These are phyloP conservation scores for Heliamphora exappendiculata DNA, from an alignment of 148 eudicot genomes.

Conservation along the genomic window DNA sequence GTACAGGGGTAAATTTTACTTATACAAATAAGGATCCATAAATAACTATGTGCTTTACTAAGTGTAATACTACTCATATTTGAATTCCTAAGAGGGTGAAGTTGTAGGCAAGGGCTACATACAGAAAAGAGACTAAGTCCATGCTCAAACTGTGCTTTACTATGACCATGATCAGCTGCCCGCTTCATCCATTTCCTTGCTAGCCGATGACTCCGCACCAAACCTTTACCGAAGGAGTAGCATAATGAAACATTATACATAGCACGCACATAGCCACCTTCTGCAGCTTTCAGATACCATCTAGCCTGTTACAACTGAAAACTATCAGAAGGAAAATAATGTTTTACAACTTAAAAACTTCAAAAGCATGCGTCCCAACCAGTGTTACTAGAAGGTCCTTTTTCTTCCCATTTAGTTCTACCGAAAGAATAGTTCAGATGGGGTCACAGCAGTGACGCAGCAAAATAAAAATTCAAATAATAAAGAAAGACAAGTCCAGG, in stretches of 20 bases:
- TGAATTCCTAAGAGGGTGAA: background rate
- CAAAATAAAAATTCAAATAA: background rate
- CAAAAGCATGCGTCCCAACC: background rate
- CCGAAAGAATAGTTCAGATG: background rate
- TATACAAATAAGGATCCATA: background rate
- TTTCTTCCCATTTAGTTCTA: background rate
- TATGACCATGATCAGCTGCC: conserved; percentile 89
- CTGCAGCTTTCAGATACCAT: conserved; percentile 82
- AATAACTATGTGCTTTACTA: background rate
- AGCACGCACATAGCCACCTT: conserved; percentile 78
- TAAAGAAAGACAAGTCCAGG: background rate
- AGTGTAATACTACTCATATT: background rate
- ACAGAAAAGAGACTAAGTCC: conserved; percentile 74
- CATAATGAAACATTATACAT: conserved; percentile 81
- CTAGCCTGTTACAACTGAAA: conserved; percentile 45
- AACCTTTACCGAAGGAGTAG: conserved; percentile 68
- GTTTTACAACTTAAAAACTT: background rate
- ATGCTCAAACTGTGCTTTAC: conserved; percentile 81
- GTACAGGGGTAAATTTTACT: background rate
- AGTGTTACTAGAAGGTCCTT: background rate
- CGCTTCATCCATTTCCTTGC: conserved; percentile 89
- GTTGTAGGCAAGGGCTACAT: conserved; percentile 15
- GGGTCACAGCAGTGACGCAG: background rate
- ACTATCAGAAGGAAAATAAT: conserved; percentile 5
- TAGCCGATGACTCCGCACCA: conserved; percentile 39